phyloP scores from a whole-genome alignment of 164 flowering plant species.

The Berberis thunbergii region DNA sequence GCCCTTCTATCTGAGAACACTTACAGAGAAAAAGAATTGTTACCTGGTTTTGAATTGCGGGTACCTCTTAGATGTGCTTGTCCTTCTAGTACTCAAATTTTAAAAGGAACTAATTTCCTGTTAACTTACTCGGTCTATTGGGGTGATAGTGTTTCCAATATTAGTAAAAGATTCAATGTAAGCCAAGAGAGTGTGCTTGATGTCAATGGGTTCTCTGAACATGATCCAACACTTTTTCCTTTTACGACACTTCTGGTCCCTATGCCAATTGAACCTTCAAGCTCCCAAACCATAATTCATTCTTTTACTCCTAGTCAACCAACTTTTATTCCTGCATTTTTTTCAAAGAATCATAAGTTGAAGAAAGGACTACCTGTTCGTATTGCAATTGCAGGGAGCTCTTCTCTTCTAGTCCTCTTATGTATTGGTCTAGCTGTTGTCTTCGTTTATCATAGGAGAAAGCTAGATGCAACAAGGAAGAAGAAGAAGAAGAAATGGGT shows the following conservation, averaged over 20 bases:
- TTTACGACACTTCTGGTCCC: constrained; percentile 56
- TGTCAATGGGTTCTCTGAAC: constrained; percentile 31
- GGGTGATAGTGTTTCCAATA: constrained; percentile 23
- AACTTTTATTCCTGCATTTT: not conserved
- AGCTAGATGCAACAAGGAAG: not conserved
- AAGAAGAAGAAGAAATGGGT: constrained; percentile 8
- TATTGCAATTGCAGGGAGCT: constrained; percentile 18
- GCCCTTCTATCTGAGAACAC: constrained; percentile 24
- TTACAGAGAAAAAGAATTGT: constrained; percentile 10
- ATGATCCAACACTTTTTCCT: constrained; percentile 21
- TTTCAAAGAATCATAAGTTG: constrained; percentile 2
- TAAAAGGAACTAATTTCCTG: constrained; percentile 33
- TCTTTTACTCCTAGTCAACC: not conserved
- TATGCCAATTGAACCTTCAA: constrained; percentile 28
- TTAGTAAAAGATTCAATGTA: constrained; percentile 31
- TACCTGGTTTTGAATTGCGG: constrained; percentile 16
- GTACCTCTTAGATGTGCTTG: constrained; percentile 70
- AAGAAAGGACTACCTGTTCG: constrained; percentile 11
- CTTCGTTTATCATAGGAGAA: constrained; percentile 15
- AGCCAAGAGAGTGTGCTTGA: constrained; percentile 22
- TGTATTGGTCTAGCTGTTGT: not conserved
- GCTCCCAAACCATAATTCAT: constrained; percentile 27
- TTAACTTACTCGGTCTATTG: constrained; percentile 33
- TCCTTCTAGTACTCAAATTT: constrained; percentile 41
- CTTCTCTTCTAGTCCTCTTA: constrained; percentile 10